Evolutionary conservation across 2,329 filamentous ascomycete genomes (phyloP).

Genomic region (Huntiella abstrusa): DNA sequence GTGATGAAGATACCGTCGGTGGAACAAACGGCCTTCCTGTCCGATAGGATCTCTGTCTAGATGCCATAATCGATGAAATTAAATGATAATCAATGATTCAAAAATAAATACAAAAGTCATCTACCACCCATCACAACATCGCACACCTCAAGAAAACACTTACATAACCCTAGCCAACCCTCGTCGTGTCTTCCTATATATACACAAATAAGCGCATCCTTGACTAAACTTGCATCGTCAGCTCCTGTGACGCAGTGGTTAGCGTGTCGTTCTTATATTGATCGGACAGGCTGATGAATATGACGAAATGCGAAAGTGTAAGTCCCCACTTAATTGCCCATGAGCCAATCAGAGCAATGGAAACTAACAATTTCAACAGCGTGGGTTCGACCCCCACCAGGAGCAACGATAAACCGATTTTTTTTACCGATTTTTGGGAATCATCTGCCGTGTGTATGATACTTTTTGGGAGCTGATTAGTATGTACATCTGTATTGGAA

Average conservation of each 20-base stretch:
- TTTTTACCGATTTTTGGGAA: slow-evolving; percentile 2
- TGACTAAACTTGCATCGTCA: slow-evolving; percentile 7
- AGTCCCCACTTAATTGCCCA: background rate
- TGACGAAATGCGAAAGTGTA: slow-evolving; percentile 14
- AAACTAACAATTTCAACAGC: slow-evolving; percentile 11
- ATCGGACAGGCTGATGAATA: slow-evolving; percentile 12
- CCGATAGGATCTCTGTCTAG: background rate
- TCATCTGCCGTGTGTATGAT: no score
- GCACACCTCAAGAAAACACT: background rate
- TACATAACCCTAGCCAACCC: background rate
- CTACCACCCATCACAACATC: background rate
- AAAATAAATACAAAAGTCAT: slow-evolving; percentile 2
- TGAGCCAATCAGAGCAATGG: slow-evolving; percentile 6
- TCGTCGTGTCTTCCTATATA: background rate
- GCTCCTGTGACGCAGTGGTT: slow-evolving; percentile 14
- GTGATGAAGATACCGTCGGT: background rate
- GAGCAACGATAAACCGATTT: slow-evolving; percentile 11
- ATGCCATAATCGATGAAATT: slow-evolving; percentile 1
- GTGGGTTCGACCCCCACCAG: slow-evolving; percentile 14
- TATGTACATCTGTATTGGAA: no score
- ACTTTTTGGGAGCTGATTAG: no score
- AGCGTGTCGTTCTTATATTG: slow-evolving; percentile 14
- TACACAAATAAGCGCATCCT: slow-evolving; percentile 2
- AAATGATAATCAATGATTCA: slow-evolving; percentile 1
- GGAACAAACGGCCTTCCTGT: background rate